Percentiles rank a stretch among this genome's conserved stretches.
phyloP scores from a whole-genome alignment of 345 rosid genomes.

The Pistacia integerrima region DNA sequence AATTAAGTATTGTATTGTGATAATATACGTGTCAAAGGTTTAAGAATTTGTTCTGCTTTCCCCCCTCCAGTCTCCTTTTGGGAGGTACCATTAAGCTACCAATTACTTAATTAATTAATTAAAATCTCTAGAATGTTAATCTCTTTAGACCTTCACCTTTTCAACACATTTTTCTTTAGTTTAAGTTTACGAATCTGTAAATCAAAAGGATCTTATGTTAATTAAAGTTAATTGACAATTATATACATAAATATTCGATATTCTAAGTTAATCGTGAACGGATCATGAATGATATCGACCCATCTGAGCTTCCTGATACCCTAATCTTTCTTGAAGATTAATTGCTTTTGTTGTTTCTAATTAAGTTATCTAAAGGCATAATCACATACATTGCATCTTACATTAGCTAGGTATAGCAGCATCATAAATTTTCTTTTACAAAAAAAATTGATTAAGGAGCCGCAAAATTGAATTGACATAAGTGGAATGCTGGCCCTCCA shows the following conservation, averaged over 20 bases:
- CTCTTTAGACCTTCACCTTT: conserved; percentile 22
- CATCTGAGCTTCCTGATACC: too few relatives aligned
- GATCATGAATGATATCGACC: too few relatives aligned
- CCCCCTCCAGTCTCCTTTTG: conserved; percentile 22
- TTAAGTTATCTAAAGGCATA: neutral
- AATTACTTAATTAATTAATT: neutral
- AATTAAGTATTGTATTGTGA: conserved; percentile 6
- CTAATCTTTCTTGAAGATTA: too few relatives aligned
- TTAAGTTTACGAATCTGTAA: too few relatives aligned
- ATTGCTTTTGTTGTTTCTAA: neutral
- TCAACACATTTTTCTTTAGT: too few relatives aligned
- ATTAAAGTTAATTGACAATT: too few relatives aligned
- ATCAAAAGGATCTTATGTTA: neutral
- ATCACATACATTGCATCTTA: neutral
- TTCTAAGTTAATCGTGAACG: too few relatives aligned
- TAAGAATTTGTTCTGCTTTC: neutral
- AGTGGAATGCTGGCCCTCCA: too few relatives aligned
- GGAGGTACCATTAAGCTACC: conserved; percentile 9
- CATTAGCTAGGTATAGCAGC: neutral
- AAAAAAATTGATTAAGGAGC: too few relatives aligned
- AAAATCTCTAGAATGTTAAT: conserved; percentile 5
- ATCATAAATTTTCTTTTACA: neutral
- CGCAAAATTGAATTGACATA: too few relatives aligned
- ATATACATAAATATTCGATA: too few relatives aligned
- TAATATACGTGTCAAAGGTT: conserved; percentile 10